Evolutionary conservation across 768 basidiomycete genomes (phyloP).

Genomic region (Termitomyces sp.): DNA sequence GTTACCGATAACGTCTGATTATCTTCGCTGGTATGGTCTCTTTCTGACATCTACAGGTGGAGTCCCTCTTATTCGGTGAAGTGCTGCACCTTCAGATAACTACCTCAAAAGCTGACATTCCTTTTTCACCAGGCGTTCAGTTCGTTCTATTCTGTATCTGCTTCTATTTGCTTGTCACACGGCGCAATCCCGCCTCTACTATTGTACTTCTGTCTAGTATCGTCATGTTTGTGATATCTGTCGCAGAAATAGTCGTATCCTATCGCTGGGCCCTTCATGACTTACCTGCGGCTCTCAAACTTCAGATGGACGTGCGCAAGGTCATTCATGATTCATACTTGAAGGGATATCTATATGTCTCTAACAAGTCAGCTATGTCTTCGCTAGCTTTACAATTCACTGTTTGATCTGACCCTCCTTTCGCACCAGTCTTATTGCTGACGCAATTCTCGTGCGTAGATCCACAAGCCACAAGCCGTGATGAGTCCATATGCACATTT

Average conservation of each 20-base stretch:
- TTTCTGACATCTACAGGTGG: conserved; percentile 1
- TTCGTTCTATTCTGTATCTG: conserved; percentile 32
- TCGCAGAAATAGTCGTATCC: conserved; percentile 30
- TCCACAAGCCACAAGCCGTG: not conserved
- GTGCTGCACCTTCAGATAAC: not conserved
- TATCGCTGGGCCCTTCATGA: conserved; percentile 25
- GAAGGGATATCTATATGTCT: conserved; percentile 32
- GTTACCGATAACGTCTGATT: not conserved
- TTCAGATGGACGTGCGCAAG: not conserved
- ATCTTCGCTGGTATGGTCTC: not conserved
- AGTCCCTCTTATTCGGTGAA: conserved; percentile 12
- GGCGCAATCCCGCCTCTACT: conserved; percentile 21
- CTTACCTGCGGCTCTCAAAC: conserved; percentile 10
- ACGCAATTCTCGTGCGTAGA: conserved; percentile 23
- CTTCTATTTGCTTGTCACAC: conserved; percentile 26
- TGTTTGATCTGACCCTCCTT: not conserved
- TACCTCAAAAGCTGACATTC: not conserved
- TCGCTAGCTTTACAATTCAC: not conserved
- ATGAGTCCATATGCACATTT: not conserved
- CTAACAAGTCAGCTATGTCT: conserved; percentile 30
- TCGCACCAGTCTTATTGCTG: conserved; percentile 20
- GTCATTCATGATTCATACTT: conserved; percentile 11
- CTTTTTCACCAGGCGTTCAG: conserved; percentile 26
- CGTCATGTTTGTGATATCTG: conserved; percentile 33
- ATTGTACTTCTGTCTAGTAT: conserved; percentile 26